phyloP scores from a whole-genome alignment of 306 rosid genomes.

The Begonia fuchsioides region DNA sequence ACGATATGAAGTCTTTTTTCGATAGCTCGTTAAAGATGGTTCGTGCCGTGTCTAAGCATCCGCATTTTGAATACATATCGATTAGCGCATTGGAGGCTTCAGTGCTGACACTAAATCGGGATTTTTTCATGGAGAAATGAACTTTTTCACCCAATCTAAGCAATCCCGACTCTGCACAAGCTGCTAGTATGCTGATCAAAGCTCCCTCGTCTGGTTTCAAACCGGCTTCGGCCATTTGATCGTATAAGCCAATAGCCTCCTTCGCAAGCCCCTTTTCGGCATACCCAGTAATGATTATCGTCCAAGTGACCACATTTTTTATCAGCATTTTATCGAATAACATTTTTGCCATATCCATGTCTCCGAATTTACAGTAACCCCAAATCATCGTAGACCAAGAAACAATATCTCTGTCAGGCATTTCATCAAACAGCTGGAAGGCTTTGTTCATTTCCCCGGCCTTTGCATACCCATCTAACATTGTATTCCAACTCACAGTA shows the following conservation, averaged over 20 bases:
- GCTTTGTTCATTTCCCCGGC: constrained; percentile 52
- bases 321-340: constrained; percentile 57
- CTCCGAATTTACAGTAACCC: constrained; percentile 52
- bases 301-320: constrained; percentile 65
- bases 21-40: constrained; percentile 27
- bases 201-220: constrained; percentile 48
- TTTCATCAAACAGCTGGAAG: constrained; percentile 41
- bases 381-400: constrained; percentile 66
- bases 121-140: constrained; percentile 35
- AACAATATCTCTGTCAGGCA: constrained; percentile 61
- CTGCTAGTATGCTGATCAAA: constrained; percentile 44
- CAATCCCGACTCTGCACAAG: constrained; percentile 69
- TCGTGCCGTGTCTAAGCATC: constrained; percentile 38
- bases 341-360: constrained; percentile 64
- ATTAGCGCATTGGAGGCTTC: constrained; percentile 56
- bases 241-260: constrained; percentile 41
- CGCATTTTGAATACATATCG: constrained; percentile 86
- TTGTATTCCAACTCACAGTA: constrained; percentile 70
- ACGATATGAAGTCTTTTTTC: constrained; percentile 51
- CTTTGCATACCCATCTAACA: constrained; percentile 55
- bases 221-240: constrained; percentile 48
- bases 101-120: constrained; percentile 36
- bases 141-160: constrained; percentile 53
- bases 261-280: constrained; percentile 48
- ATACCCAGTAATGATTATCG: constrained; percentile 67